A percentile compares a stretch with the other conserved stretches of the same genome.
Conservation (phyloP, 2,329 filamentous ascomycete genomes). For the Drechslerella dactyloides region DNA sequence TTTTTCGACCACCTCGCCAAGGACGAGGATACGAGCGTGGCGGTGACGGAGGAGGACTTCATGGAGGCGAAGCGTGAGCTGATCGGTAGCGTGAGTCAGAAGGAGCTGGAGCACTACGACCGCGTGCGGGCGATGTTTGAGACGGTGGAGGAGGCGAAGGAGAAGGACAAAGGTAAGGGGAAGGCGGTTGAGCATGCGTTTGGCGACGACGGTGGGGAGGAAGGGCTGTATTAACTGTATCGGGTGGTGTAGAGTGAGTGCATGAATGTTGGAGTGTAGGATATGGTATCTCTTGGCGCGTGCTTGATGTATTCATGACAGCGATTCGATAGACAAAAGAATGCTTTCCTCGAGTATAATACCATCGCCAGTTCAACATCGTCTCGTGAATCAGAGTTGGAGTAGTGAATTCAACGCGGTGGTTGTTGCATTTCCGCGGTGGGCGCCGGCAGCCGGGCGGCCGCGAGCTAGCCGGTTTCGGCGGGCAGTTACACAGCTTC, state of each 20-base stretch:
- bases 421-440: too few relatives aligned
- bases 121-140: slow-evolving; percentile 83
- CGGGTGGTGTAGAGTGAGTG: neutral
- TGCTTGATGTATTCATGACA: neutral
- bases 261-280: too few relatives aligned
- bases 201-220: slow-evolving; percentile 57
- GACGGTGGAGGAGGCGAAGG: slow-evolving; percentile 56
- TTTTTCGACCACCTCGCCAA: slow-evolving; percentile 94
- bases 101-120: slow-evolving; percentile 91
- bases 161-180: slow-evolving; percentile 36
- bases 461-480: neutral
- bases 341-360: too few relatives aligned
- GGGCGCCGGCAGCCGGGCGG: neutral
- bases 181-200: slow-evolving; percentile 52
- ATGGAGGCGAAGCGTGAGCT: slow-evolving; percentile 79
- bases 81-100: slow-evolving; percentile 81
- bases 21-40: slow-evolving; percentile 80
- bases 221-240: slow-evolving; percentile 56
- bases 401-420: too few relatives aligned
- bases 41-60: slow-evolving; percentile 90
- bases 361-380: neutral
- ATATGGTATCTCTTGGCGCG: slow-evolving; percentile 8
- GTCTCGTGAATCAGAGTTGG: neutral
- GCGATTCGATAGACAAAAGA: neutral
- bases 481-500: neutral